Evolutionary conservation across 1,284 basidiomycete species (phyloP), one percentile per base, ranked within the genome.

Genomic region (Entoloma clypeatum): DNA sequence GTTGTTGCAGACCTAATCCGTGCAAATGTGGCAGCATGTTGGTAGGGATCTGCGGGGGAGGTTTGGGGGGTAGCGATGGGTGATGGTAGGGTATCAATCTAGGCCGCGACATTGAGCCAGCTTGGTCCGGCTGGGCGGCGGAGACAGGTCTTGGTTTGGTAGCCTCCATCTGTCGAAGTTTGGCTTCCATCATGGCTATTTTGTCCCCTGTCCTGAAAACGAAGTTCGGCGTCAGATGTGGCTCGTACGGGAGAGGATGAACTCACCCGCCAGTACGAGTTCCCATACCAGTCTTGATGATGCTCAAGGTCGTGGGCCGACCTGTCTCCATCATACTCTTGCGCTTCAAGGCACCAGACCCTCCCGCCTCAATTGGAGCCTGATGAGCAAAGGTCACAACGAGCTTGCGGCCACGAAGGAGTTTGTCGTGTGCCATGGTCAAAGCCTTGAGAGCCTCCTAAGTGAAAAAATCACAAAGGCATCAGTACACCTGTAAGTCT

Each of bases 111-210:
- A 18, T 25, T 21, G 44, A 14, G 4, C 44, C 41, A 4, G 52
- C 43, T 16, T 40, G 29, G 24, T 39, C 17, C 4, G 40, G 25
- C 16, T 54, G 34, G 5, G 37, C 14, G 13, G 52, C 36, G 23
- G 57, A 32, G 35, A 11, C 36, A 28, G 38, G 44, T 29, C 49
- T 53, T 14, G 57, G 59, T 39, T 62, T 58, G 24, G 60, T 58
- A 39, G 67, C 62, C 51, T 81, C 78, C 76, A 96, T 79, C 48
- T 89, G 78, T 7, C 81, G 77, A 14, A 98, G 71, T 62, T 98
- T 98, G 4, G 94, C 94, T 62, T 98, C 95, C 75, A 97, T 86
- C 48, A 86, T 81, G 2, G 92, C 92, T 53, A 98, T 98, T 65
- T 96, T 96, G 49, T 83, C 82, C 35, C 79, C 71, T 1, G 89